Conservation (phyloP, 106 monocot genomes). For the Apostasia shenzhenica region DNA sequence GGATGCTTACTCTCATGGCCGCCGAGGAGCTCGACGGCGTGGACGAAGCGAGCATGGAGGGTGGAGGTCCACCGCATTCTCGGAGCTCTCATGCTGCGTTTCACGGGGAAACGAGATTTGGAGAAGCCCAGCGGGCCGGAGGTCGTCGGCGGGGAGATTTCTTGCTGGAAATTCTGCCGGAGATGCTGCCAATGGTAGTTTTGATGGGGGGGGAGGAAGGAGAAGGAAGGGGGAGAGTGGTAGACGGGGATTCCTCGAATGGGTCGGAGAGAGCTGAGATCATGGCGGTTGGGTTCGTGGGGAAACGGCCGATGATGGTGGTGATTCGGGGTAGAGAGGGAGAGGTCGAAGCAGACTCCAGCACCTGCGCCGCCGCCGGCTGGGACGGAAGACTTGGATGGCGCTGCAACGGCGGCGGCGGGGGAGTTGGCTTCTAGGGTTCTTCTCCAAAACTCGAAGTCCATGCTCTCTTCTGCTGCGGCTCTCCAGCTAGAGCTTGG, state of each 20-base stretch:
- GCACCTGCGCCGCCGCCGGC: not conserved
- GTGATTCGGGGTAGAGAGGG: slow-evolving; percentile 4
- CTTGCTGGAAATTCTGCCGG: too few species aligned
- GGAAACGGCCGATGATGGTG: slow-evolving; percentile 10
- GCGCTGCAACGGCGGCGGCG: not conserved
- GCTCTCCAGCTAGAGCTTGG: slow-evolving; percentile 14
- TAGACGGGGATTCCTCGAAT: slow-evolving; percentile 62
- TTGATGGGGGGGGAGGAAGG: slow-evolving; percentile 13
- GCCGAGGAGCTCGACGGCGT: slow-evolving; percentile 48
- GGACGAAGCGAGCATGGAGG: slow-evolving; percentile 50
- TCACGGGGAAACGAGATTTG: slow-evolving; percentile 10
- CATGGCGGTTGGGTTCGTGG: slow-evolving; percentile 1
- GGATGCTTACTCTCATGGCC: slow-evolving; percentile 45
- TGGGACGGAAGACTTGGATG: not conserved
- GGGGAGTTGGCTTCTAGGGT: slow-evolving; percentile 18
- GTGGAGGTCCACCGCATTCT: slow-evolving; percentile 57
- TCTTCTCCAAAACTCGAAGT: slow-evolving; percentile 45
- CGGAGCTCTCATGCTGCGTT: slow-evolving; percentile 44
- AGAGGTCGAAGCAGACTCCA: slow-evolving; percentile 8
- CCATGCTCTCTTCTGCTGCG: slow-evolving; percentile 9
- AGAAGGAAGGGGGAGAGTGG: slow-evolving; percentile 20
- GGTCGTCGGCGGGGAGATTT: not conserved
- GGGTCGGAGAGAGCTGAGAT: slow-evolving; percentile 12
- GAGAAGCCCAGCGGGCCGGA: not conserved
- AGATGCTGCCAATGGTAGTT: not conserved